A percentile compares a stretch with the other conserved stretches of the same genome.
phyloP scores from a whole-genome alignment of 2,329 filamentous ascomycete species.

The Neospermospora avenae region DNA sequence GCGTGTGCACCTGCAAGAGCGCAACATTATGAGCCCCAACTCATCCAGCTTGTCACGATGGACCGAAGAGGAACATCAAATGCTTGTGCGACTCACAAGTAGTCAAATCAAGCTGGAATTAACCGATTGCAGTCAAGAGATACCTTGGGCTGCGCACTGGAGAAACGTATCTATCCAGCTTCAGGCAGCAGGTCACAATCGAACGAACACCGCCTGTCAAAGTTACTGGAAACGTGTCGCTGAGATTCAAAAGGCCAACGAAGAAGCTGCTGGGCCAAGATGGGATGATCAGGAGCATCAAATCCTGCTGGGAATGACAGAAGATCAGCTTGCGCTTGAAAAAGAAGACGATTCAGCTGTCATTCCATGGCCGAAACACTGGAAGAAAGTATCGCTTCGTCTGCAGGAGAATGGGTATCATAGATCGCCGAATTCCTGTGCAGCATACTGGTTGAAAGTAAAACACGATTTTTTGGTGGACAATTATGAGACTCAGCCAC shows the following conservation, averaged over 20 bases:
- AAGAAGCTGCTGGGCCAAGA: constrained; percentile 11
- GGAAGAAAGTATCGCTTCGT: constrained; percentile 13
- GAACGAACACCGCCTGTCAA: constrained; percentile 8
- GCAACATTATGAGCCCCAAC: constrained; percentile 3
- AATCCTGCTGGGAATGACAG: constrained; percentile 12
- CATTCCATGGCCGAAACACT: constrained; percentile 14
- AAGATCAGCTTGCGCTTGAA: constrained; percentile 12
- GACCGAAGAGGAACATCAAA: constrained; percentile 15
- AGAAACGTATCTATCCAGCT: constrained; percentile 4
- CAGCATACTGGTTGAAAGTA: constrained; percentile 13
- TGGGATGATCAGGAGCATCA: constrained; percentile 18
- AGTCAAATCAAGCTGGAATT: constrained; percentile 15
- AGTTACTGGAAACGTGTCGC: constrained; percentile 14
- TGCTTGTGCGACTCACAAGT: constrained; percentile 13
- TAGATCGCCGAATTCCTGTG: constrained; percentile 11
- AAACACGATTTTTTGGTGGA: background rate
- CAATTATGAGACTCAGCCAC: background rate
- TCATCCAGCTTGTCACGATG: constrained; percentile 7
- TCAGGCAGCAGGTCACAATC: constrained; percentile 1
- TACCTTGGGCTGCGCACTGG: constrained; percentile 14
- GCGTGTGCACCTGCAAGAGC: background rate
- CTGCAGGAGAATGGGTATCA: constrained; percentile 10
- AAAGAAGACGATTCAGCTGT: constrained; percentile 1
- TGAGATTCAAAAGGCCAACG: constrained; percentile 9
- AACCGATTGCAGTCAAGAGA: constrained; percentile 7